A percentile compares a stretch with the other conserved stretches of the same genome.
These are phyloP conservation scores for Lentinula novae-zelandiae DNA, from an alignment of 1,284 basidiomycete genomes.

Conservation along the genomic window DNA sequence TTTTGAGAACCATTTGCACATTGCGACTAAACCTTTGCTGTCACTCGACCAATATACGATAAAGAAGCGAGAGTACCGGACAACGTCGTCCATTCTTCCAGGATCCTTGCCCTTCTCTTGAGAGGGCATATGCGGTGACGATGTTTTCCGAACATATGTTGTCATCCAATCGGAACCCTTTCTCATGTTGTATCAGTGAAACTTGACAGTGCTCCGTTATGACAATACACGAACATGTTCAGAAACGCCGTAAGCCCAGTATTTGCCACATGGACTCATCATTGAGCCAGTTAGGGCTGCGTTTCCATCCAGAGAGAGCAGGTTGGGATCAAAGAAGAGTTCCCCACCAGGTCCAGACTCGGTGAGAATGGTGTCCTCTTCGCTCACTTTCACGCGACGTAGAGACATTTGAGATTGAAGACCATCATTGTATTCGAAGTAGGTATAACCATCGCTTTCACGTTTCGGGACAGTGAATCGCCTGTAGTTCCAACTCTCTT, in stretches of 20 bases:
- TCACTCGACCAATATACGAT: constrained; percentile 1
- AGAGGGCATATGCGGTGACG: not conserved
- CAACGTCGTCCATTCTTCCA: not conserved
- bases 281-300: not conserved
- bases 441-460: constrained; percentile 1
- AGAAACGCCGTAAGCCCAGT: constrained; percentile 5
- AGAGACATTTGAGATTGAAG: constrained; percentile 1
- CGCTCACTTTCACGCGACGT: not conserved
- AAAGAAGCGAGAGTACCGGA: not conserved
- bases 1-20: not conserved
- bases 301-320: constrained; percentile 4
- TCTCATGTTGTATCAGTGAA: not conserved
- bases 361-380: constrained; percentile 1
- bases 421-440: constrained; percentile 1
- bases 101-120: constrained; percentile 1
- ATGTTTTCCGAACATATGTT: constrained; percentile 1
- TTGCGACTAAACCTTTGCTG: not conserved
- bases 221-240: not conserved
- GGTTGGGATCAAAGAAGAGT: not conserved
- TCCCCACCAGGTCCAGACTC: constrained; percentile 1
- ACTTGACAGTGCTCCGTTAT: not conserved
- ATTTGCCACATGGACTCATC: constrained; percentile 1
- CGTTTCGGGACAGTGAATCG: not conserved
- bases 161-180: constrained; percentile 4
- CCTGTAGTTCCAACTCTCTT: not conserved